Evolutionary conservation across 1,284 basidiomycete species (phyloP), one percentile per base, ranked within the genome.

Genomic region (Cystobasidium pallidum): DNA sequence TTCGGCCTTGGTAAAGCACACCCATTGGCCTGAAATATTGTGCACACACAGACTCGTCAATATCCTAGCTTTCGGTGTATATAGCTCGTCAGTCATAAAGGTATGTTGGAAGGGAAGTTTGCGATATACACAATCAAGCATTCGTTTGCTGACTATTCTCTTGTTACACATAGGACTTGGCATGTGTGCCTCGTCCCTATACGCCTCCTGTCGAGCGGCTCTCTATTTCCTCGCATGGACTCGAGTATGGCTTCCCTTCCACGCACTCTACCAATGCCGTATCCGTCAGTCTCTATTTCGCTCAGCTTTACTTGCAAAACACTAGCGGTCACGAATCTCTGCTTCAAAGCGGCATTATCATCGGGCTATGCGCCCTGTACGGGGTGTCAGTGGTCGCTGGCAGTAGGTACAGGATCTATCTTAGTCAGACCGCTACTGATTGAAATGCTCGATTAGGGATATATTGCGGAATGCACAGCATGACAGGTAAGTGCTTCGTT

Each of bases 201-300:
- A 86, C 90, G 6, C 95, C 95, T 1, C 94, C 94, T 0, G 90
- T 97, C 6, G 89, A 88, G 7, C 86, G 95, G 45, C 84, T 98
- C 2, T 78, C 80, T 2, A 80, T 83, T 30, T 81, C 82, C 21
- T 81, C 80, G 2, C 82, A 83, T 67, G 77, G 76, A 1, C 75
- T 81, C 2, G 91, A 93, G 82, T 94, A 93, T 79, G 94, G 95
- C 19, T 97, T 98, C 79, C 94, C 94, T 0, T 97, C 94, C 0
- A 97, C 94, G 0, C 95, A 99, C 79, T 91, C 92, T 1, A 93
- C 94, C 1, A 97, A 95, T 80, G 87, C 88, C 59, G 86, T 94
- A 67, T 92, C 91, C 43, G 91, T 95, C 75, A 92, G 92, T 0
- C 84, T 95, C 3, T 91, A 89, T 80, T 83, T 91, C 19, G 62